Evolutionary conservation across 805 yeast genomes (phyloP), one percentile per base, ranked within the genome.

Genomic region (Monosporozyma servazzii): DNA sequence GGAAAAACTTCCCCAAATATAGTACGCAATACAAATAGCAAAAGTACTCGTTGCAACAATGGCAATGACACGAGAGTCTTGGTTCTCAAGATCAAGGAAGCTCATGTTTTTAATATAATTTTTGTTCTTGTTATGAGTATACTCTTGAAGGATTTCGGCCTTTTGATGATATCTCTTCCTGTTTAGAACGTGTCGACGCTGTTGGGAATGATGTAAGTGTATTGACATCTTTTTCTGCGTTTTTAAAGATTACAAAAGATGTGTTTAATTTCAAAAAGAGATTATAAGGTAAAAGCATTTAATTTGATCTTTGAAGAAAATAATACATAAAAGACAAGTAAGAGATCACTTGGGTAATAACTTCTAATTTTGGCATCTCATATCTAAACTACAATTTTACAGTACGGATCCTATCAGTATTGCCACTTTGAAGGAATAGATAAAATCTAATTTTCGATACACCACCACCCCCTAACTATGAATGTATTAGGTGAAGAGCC

Each of bases 11-110:
- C 60, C 60, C 59, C 20, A 60, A 18, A 45, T 31, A 5, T 27
- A 58, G 49, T 23, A 58, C 40, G 58, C 48, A 17, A 56, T 51
- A 3, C 56, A 33, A 40, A 56, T 48, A 8, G 59, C 56, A 44
- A 58, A 51, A n/a, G 54, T 54, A 48, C 60, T 53, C 6, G 61
- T 41, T 8, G 44, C 44, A 21, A 23, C 44, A 13, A 41, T 41
- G 29, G 44, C 44, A 21, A 41, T 21, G 7, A 41, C 17, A 9
- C 27, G 44, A 13, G 44, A 41, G 17, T 41, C 44, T 13, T 41
- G 44, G 29, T 21, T 41, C 10, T 20, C 29, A 13, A 41, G 21
- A 20, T 41, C 44, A 5, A 21, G 17, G 10, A 41, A 23, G 15
- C 29, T 20, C 44, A 41, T n/a, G n/a, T 41, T 21, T 4, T 15